These are phyloP conservation scores for Chalciporus chontae DNA, from an alignment of 768 basidiomycete genomes.

Conservation along the genomic window DNA sequence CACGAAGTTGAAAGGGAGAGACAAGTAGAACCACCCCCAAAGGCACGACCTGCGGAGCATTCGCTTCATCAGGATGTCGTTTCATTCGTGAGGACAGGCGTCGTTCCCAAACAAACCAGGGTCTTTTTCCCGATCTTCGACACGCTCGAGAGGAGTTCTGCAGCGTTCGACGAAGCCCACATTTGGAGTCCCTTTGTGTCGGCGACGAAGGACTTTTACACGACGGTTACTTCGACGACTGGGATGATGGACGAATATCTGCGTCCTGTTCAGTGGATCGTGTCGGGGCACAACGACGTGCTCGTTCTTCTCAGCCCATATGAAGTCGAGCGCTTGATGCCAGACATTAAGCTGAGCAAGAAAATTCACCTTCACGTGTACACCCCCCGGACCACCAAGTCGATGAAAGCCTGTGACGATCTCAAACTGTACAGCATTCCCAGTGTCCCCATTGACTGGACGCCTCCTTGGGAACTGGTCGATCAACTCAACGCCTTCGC, in stretches of 20 bases:
- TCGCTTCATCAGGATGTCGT: not conserved
- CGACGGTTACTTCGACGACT: not conserved
- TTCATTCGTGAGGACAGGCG: not conserved
- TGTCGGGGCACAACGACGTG: not conserved
- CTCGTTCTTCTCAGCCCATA: slow-evolving; percentile 39
- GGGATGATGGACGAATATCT: slow-evolving; percentile 4
- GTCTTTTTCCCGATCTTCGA: slow-evolving; percentile 2
- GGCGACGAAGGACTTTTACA: slow-evolving; percentile 4
- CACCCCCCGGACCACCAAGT: slow-evolving; percentile 1
- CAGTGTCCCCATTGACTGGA: not conserved
- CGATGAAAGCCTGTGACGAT: slow-evolving; percentile 3
- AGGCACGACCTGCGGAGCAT: not conserved
- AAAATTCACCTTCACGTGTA: slow-evolving; percentile 5
- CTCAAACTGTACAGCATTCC: slow-evolving; percentile 1
- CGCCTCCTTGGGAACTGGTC: not conserved
- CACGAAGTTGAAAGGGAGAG: slow-evolving; percentile 34
- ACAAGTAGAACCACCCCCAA: not conserved
- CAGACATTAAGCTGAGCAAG: slow-evolving; percentile 31
- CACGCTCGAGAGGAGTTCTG: not conserved
- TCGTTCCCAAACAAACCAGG: not conserved
- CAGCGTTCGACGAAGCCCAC: not conserved
- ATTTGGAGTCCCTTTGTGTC: slow-evolving; percentile 5
- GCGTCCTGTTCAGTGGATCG: slow-evolving; percentile 8
- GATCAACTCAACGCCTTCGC: slow-evolving; percentile 3
- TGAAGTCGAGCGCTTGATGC: slow-evolving; percentile 37